Base-by-base conservation (phyloP, 2,329 filamentous ascomycete species). In the Stagonosporopsis chrysanthemi region DNA sequence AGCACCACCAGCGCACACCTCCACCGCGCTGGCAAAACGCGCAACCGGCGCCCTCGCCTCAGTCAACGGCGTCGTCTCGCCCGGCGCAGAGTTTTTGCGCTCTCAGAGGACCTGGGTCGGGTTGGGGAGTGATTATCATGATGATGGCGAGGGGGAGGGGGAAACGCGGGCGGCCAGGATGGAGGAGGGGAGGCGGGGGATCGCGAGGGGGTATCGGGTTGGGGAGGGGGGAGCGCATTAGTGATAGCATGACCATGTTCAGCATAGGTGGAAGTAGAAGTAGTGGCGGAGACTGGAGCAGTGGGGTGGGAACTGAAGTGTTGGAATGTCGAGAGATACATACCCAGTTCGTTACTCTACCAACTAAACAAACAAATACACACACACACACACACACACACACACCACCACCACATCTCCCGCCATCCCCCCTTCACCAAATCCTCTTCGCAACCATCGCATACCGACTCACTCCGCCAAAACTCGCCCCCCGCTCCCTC, bases 371-470 rank as follows among this genome's bases (percentile, higher is more conserved):
- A 26, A 26, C 24, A 26, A 4, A 7, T 4, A 26, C 24, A 26
- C 7, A 26, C 4, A 26, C 24, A 26, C 7, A 26, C 4, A 26
- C 24, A 26, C 24, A 28, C 5, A 28, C 26, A 28, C 9, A 9
- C 9, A 9, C 9, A 28, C 26, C n/a, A n/a, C n/a, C n/a, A n/a
- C n/a, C 26, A 28, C 26, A 28, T 28, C 26, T 28, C n/a, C n/a
- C n/a, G n/a, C n/a, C n/a, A n/a, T n/a, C n/a, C n/a, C 24, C 24
- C 2, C 9, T 4, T 69, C 78, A 98, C 95, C 95, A 99, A 68
- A 99, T 99, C 73, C 95, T 85, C 83, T 97, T 98, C 0, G 92
- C 91, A 67, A 92, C 89, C 95, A 98, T 97, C 73, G 92, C 92
- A 79, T 97, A 99, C 68, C 95, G 84, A 66, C 83, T 86, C 61